Evolutionary conservation across 768 basidiomycete genomes (phyloP).

Genomic region (Boletus insuetus): DNA sequence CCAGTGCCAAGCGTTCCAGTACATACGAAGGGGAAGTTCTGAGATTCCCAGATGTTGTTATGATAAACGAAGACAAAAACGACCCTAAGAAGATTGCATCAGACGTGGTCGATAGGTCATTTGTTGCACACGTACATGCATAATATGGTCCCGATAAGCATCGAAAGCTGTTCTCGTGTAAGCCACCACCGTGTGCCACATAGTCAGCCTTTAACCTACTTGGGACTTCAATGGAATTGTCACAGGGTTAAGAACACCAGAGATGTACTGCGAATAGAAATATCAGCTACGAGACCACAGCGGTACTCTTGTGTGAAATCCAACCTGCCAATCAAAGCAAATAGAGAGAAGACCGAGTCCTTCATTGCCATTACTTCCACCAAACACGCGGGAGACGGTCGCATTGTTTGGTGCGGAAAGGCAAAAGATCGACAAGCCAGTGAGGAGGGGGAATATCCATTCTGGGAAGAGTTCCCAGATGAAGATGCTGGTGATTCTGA

Average conservation of each 20-base stretch:
- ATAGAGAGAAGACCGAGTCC: constrained; percentile 59
- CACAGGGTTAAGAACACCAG: constrained; percentile 41
- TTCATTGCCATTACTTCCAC: constrained; percentile 61
- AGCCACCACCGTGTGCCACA: neutral
- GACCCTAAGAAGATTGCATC: constrained; percentile 15
- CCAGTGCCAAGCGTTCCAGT: neutral
- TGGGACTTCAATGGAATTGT: constrained; percentile 55
- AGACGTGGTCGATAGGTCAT: neutral
- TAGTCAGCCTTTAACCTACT: constrained; percentile 8
- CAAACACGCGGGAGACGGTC: constrained; percentile 54
- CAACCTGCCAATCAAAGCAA: constrained; percentile 59
- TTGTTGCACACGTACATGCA: constrained; percentile 42
- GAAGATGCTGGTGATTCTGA: constrained; percentile 31
- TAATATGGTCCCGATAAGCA: constrained; percentile 46
- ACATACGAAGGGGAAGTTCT: constrained; percentile 56
- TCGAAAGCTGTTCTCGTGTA: constrained; percentile 34
- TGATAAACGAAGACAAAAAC: constrained; percentile 39
- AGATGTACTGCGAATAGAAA: constrained; percentile 18
- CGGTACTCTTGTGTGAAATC: constrained; percentile 21
- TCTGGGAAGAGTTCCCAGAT: constrained; percentile 27
- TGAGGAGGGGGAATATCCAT: constrained; percentile 55
- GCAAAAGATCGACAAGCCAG: constrained; percentile 61
- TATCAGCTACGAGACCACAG: neutral
- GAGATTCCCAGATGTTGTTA: constrained; percentile 54
- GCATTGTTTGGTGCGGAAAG: constrained; percentile 50